Evolutionary conservation across 2,329 filamentous ascomycete species (phyloP).

Genomic region (Alternaria hordeiaustralica): DNA sequence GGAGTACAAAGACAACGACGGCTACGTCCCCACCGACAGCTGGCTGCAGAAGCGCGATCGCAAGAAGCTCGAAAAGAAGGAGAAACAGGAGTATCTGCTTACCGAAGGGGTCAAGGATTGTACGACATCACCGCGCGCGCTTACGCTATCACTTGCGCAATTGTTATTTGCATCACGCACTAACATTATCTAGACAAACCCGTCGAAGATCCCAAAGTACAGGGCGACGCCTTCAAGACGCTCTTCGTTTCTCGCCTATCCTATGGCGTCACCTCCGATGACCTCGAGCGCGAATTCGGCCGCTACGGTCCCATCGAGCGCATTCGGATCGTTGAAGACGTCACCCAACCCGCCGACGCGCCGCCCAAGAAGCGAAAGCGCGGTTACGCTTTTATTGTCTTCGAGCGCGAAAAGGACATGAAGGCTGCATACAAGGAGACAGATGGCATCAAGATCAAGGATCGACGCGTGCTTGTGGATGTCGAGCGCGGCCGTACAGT

Average conservation of each 20-base stretch:
- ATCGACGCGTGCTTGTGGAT: conserved; percentile 89
- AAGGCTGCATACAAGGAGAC: conserved; percentile 92
- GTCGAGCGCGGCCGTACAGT: conserved; percentile 96
- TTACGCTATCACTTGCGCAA: not conserved
- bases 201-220: conserved; percentile 81
- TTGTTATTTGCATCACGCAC: conserved; percentile 2
- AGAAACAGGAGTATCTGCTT: conserved; percentile 67
- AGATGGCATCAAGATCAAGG: conserved; percentile 91
- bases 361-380: conserved; percentile 69
- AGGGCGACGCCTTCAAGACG: conserved; percentile 94
- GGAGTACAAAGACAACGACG: conserved; percentile 78
- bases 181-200: conserved; percentile 70
- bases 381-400: conserved; percentile 96
- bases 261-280: conserved; percentile 87
- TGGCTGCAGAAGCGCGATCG: conserved; percentile 90
- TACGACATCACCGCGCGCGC: conserved; percentile 49
- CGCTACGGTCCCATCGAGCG: conserved; percentile 94
- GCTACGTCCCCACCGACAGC: conserved; percentile 84
- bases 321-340: conserved; percentile 86
- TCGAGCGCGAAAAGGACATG: conserved; percentile 97
- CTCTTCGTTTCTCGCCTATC: conserved; percentile 89
- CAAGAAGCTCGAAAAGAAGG: conserved; percentile 79
- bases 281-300: conserved; percentile 91
- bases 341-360: conserved; percentile 71
- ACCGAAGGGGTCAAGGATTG: conserved; percentile 70